phyloP scores from a whole-genome alignment of 768 basidiomycete species.

The Floccularia luteovirens region DNA sequence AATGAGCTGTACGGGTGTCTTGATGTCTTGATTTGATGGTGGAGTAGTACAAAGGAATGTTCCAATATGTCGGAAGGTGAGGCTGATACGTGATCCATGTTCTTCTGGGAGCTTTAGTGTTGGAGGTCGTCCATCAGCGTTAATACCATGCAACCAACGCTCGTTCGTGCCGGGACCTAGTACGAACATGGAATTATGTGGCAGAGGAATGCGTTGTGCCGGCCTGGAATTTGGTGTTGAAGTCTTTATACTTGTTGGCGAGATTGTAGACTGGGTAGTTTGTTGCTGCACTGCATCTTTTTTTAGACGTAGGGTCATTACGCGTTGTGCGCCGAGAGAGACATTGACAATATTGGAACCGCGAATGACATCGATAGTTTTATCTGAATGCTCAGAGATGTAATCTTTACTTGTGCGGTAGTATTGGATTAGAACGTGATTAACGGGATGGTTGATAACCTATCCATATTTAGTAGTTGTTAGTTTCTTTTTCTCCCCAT shows the following conservation, averaged over 20 bases:
- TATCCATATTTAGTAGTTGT: slow-evolving; percentile 4
- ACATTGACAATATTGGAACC: slow-evolving; percentile 77
- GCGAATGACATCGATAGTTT: slow-evolving; percentile 74
- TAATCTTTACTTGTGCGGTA: slow-evolving; percentile 76
- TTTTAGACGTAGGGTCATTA: slow-evolving; percentile 65
- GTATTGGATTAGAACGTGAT: slow-evolving; percentile 78
- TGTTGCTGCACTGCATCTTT: slow-evolving; percentile 27
- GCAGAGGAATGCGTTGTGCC: slow-evolving; percentile 62
- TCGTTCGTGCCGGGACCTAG: slow-evolving; percentile 68
- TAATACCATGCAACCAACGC: slow-evolving; percentile 72
- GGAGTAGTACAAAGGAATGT: too few species aligned
- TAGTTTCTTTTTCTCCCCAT: not conserved
- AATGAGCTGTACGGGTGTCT: too few species aligned
- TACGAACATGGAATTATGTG: slow-evolving; percentile 80
- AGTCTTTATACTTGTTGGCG: too few species aligned
- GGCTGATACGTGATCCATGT: slow-evolving; percentile 67
- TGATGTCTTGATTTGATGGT: slow-evolving; percentile 35
- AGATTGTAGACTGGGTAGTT: not conserved
- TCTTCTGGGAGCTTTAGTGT: slow-evolving; percentile 48
- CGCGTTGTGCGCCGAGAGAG: slow-evolving; percentile 69
- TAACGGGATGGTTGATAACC: slow-evolving; percentile 53
- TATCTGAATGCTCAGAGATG: slow-evolving; percentile 84
- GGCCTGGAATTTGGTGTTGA: slow-evolving; percentile 2
- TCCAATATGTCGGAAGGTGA: slow-evolving; percentile 74
- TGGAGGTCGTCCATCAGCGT: slow-evolving; percentile 63